Evolutionary conservation across 108 stramenopile species (phyloP), one percentile per base, ranked within the genome.

Genomic region (Schizochytrium sp.): DNA sequence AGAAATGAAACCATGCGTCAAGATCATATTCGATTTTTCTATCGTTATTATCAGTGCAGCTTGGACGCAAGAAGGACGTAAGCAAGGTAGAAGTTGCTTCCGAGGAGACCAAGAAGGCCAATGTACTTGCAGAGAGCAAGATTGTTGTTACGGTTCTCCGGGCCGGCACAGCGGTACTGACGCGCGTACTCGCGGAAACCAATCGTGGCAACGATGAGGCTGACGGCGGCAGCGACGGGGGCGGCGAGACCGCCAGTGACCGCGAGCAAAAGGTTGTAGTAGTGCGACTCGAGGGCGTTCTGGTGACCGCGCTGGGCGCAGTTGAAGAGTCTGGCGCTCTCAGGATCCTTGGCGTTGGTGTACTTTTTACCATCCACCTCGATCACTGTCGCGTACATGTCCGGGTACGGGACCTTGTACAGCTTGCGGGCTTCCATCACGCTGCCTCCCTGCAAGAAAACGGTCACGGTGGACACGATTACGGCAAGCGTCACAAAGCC

Each of bases 311-410:
- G 76, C 76, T 83, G 76, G 23, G 76, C 51, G n/a, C 25, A 53
- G 51, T 83, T 83, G 76, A 83, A 83, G 76, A 53, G 23, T 12
- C 3, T 25, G 48, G 76, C 76, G 25, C 48, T 53, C 25, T 83
- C 76, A 18, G 51, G 48, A 23, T 83, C 76, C 4, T 83, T 83
- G 76, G 76, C 76, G 76, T 83, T 83, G 76, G 76, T 83, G 76
- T 53, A 83, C 48, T 47, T 23, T 28, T 83, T 53, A 4, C 76
- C 76, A 12, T 83, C 51, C 19, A 83, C 76, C 48, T 83, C 51
- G 25, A 83, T 53, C 18, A 83, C 23, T 8, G 76, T 53, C 19
- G 76, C 76, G 51, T 83, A 83, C 76, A 83, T 83, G 76, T 83
- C 23, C 10, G 76, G 76, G 76, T 83, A 83, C 76, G 45, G 48